These are phyloP conservation scores for Phanerochaete sordida DNA, from an alignment of 768 basidiomycete genomes.

Conservation along the genomic window DNA sequence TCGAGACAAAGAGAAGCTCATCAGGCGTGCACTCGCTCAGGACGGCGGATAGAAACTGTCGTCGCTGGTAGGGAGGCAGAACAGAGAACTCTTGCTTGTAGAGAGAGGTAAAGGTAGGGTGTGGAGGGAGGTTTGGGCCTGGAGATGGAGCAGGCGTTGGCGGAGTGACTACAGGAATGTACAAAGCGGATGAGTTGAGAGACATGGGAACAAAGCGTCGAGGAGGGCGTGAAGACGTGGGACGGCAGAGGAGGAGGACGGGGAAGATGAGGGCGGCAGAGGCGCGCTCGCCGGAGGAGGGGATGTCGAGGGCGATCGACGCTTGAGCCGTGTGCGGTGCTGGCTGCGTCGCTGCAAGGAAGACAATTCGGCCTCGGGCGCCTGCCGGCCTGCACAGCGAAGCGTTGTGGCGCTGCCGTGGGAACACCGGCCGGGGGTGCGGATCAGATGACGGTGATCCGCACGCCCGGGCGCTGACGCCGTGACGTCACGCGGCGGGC, in stretches of 20 bases:
- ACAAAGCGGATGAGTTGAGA: slow-evolving; percentile 31
- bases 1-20: slow-evolving; percentile 65
- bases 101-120: slow-evolving; percentile 25
- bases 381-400: neutral
- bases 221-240: neutral
- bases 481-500: slow-evolving; percentile 5
- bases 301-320: too few species aligned
- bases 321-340: too few species aligned
- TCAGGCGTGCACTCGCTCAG: slow-evolving; percentile 51
- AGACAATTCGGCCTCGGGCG: neutral
- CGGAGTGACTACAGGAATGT: slow-evolving; percentile 53
- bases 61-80: slow-evolving; percentile 39
- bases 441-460: neutral
- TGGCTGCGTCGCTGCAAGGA: neutral
- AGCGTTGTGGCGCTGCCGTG: slow-evolving; percentile 5
- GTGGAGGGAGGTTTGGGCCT: slow-evolving; percentile 26
- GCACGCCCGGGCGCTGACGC: neutral
- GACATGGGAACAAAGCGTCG: slow-evolving; percentile 1
- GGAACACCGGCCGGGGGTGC: neutral
- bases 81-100: slow-evolving; percentile 27
- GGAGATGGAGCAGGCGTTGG: slow-evolving; percentile 66
- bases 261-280: neutral
- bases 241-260: neutral
- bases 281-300: too few species aligned
- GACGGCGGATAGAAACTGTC: slow-evolving; percentile 48